Percentiles rank a stretch among this genome's conserved stretches.
These are phyloP conservation scores for Lepidium didymum DNA, from an alignment of 345 rosid genomes.

Conservation along the genomic window DNA sequence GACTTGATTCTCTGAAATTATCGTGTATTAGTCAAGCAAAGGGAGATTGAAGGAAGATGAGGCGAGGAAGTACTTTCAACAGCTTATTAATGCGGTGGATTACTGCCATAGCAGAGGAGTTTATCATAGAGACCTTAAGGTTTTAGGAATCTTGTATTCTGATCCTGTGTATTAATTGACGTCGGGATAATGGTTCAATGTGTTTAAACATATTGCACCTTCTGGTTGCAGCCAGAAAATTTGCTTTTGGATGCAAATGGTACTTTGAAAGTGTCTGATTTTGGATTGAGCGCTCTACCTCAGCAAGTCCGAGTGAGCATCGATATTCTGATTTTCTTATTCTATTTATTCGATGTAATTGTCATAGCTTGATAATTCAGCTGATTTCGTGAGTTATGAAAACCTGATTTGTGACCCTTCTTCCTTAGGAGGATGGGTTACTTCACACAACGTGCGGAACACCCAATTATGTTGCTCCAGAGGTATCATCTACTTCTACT, in stretches of 20 bases:
- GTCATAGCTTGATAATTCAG: neutral
- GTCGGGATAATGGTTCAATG: neutral
- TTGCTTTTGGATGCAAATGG: constrained; percentile 86
- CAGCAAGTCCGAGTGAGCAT: constrained; percentile 95
- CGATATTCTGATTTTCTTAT: neutral
- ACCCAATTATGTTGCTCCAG: constrained; percentile 99
- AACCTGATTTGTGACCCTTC: constrained; percentile 12
- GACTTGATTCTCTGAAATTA: neutral
- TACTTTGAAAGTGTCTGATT: constrained; percentile 84
- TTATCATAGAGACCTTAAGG: constrained; percentile 94
- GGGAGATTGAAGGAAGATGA: constrained; percentile 96
- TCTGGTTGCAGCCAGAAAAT: constrained; percentile 79
- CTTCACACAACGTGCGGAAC: constrained; percentile 99
- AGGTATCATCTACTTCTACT: constrained; percentile 47
- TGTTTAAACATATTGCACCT: neutral
- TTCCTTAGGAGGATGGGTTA: constrained; percentile 81
- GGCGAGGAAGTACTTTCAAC: constrained; percentile 91
- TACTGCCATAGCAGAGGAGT: constrained; percentile 97
- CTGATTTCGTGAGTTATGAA: neutral
- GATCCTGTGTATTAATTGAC: neutral
- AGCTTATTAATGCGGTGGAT: constrained; percentile 94
- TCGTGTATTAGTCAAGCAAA: constrained; percentile 57
- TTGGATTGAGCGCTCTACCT: constrained; percentile 96
- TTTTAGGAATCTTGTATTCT: constrained; percentile 8
- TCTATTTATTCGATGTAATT: neutral